Evolutionary conservation across 1,284 basidiomycete genomes (phyloP).

Genomic region (Microbotryomycetes sp.): DNA sequence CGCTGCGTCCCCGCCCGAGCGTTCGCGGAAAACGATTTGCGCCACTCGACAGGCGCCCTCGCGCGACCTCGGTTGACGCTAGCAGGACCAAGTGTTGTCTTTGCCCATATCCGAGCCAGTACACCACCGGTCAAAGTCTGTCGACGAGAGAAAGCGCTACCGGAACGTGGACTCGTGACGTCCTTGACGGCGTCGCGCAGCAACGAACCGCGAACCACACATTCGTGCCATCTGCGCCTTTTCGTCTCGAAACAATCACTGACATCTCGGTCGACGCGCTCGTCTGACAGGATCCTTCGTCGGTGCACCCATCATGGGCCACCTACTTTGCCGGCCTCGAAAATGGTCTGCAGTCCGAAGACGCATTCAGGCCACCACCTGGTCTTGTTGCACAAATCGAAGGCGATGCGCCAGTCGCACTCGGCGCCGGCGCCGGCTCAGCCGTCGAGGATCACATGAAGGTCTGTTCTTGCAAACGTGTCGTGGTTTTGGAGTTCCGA

Average conservation of each 20-base stretch:
- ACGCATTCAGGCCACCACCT: slow-evolving; percentile 74
- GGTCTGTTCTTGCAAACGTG: slow-evolving; percentile 45
- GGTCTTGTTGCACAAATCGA: slow-evolving; percentile 50
- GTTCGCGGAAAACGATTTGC: too few relatives aligned
- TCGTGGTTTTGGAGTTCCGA: background rate
- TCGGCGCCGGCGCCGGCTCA: slow-evolving; percentile 53
- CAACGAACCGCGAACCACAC: too few relatives aligned
- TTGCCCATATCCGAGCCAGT: too few relatives aligned
- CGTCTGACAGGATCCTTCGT: slow-evolving; percentile 56
- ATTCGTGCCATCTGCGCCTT: too few relatives aligned
- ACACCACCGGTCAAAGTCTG: too few relatives aligned
- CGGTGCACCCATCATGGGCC: slow-evolving; percentile 92
- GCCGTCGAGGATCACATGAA: slow-evolving; percentile 92
- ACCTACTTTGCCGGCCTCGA: slow-evolving; percentile 92
- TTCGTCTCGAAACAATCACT: background rate
- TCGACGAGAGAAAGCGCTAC: too few relatives aligned
- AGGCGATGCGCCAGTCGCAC: slow-evolving; percentile 72
- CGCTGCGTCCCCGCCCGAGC: too few relatives aligned
- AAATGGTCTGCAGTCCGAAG: slow-evolving; percentile 70
- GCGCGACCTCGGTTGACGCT: too few relatives aligned
- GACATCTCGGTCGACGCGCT: background rate
- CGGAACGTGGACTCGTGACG: too few relatives aligned
- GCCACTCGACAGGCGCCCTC: too few relatives aligned
- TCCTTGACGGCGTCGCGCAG: too few relatives aligned
- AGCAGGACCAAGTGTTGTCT: too few relatives aligned